A percentile compares a stretch with the other conserved stretches of the same genome.
Conservation (phyloP, 164 flowering plant genomes). For the Aristolochia fimbriata region DNA sequence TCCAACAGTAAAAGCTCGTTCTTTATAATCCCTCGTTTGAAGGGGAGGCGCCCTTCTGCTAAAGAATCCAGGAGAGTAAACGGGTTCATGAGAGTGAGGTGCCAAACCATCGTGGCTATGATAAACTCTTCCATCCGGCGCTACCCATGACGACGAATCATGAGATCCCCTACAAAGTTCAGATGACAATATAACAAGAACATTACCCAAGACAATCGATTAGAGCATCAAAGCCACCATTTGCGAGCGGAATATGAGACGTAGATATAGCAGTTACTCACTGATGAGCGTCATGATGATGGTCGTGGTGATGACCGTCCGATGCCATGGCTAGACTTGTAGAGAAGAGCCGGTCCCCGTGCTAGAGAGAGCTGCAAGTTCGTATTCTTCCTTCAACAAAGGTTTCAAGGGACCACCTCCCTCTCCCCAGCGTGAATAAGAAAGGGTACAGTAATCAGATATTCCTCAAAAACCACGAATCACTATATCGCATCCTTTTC, state of each 20-base stretch:
- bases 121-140: constrained; percentile 71
- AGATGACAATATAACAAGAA: background rate
- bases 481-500: no score
- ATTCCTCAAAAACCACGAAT: no score
- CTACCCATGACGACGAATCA: constrained; percentile 48
- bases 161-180: constrained; percentile 6
- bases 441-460: no score
- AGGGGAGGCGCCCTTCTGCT: constrained; percentile 75
- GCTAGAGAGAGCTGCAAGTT: background rate
- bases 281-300: constrained; percentile 19
- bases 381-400: background rate
- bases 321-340: constrained; percentile 15
- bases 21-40: constrained; percentile 54
- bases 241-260: background rate
- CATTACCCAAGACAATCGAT: background rate
- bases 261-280: background rate
- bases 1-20: constrained; percentile 89
- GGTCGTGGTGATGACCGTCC: constrained; percentile 14
- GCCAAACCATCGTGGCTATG: constrained; percentile 97
- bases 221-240: no score
- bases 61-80: constrained; percentile 89
- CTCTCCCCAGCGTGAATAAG: no score
- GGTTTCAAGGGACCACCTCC: no score
- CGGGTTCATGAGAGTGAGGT: constrained; percentile 94
- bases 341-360: background rate